These are phyloP conservation scores for Zasmidium cellare DNA, from an alignment of 2,329 filamentous ascomycete genomes.

Conservation along the genomic window DNA sequence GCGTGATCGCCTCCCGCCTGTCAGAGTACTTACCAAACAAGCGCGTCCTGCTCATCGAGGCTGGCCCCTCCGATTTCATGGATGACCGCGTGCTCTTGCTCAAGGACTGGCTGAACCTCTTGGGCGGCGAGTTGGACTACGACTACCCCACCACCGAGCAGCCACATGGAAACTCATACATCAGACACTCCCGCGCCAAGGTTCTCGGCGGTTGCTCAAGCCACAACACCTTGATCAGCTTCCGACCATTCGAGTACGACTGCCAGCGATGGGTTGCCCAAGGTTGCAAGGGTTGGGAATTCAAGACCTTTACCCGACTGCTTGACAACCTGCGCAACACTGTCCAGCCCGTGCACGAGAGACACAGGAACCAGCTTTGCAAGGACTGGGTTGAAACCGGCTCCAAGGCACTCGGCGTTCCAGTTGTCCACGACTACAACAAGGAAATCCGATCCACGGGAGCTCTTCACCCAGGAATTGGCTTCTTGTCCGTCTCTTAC, in stretches of 20 bases:
- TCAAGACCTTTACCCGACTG: conserved; percentile 78
- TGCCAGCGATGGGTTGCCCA: conserved; percentile 78
- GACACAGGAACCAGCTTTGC: conserved; percentile 87
- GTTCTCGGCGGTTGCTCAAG: conserved; percentile 90
- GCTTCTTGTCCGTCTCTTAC: conserved; percentile 89
- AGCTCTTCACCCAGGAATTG: conserved; percentile 71
- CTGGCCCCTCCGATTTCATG: conserved; percentile 84
- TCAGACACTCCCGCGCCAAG: conserved; percentile 89
- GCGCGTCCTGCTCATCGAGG: conserved; percentile 80
- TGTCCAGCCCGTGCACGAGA: conserved; percentile 82
- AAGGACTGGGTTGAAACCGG: conserved; percentile 85
- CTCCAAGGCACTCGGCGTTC: conserved; percentile 75
- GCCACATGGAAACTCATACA: conserved; percentile 86
- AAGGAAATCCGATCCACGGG: conserved; percentile 74
- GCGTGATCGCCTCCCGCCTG: conserved; percentile 77
- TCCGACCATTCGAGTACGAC: conserved; percentile 88
- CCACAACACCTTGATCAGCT: conserved; percentile 92
- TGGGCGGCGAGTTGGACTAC: conserved; percentile 87
- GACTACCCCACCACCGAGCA: conserved; percentile 89
- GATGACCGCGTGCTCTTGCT: conserved; percentile 83
- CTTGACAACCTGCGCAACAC: conserved; percentile 85
- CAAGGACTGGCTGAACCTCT: conserved; percentile 80
- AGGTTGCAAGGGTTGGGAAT: conserved; percentile 83
- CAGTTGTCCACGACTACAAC: conserved; percentile 84
- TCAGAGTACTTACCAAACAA: conserved; percentile 82